A percentile compares a stretch with the other conserved stretches of the same genome.
Evolutionary conservation across 2,329 filamentous ascomycete genomes (phyloP).

Genomic region (Calonectria crousiana): DNA sequence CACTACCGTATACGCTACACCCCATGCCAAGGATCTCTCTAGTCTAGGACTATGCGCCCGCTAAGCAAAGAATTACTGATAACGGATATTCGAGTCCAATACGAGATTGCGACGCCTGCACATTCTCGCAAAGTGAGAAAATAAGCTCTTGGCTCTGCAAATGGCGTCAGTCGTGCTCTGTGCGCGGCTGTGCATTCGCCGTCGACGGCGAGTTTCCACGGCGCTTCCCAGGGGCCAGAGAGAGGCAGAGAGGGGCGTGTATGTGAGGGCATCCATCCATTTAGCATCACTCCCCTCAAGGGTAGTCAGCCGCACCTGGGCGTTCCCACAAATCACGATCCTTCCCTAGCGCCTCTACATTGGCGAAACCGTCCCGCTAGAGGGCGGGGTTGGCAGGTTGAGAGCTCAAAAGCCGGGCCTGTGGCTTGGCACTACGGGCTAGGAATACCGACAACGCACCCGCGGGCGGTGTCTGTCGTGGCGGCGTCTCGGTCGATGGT

Average conservation of each 20-base stretch:
- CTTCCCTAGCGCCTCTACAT: background rate
- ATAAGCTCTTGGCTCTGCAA: background rate
- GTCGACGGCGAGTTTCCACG: slow-evolving; percentile 3
- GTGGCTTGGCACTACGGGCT: slow-evolving; percentile 2
- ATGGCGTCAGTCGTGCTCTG: background rate
- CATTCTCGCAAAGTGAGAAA: background rate
- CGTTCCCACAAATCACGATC: slow-evolving; percentile 7
- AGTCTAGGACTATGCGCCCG: background rate
- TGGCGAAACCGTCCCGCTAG: background rate
- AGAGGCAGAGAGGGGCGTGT: background rate
- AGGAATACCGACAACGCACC: slow-evolving; percentile 10
- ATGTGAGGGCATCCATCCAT: background rate
- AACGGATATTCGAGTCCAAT: background rate
- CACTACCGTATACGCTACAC: background rate
- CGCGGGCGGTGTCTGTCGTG: background rate
- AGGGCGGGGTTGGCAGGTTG: slow-evolving; percentile 3
- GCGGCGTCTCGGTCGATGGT: background rate
- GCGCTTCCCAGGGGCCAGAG: background rate
- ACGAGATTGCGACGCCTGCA: background rate
- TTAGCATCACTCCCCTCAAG: background rate
- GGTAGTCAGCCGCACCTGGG: slow-evolving; percentile 10
- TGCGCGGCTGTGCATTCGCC: slow-evolving; percentile 12
- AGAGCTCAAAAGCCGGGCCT: background rate
- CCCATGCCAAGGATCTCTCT: background rate
- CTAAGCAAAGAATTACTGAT: background rate